Conservation (phyloP, 306 rosid genomes). For the Sindora glabra region DNA sequence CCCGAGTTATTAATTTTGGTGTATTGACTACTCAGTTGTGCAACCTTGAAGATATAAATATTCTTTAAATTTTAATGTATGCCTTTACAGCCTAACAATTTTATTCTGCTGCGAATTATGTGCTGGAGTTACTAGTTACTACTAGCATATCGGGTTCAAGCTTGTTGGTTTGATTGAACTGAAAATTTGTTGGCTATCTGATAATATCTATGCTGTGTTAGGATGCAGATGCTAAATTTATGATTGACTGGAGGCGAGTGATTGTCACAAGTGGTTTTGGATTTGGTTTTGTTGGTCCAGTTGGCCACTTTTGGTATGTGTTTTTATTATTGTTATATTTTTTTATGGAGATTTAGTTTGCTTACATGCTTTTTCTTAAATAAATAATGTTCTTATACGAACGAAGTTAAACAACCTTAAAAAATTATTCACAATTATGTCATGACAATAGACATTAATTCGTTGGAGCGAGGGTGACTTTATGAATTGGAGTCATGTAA, state of each 20-base stretch:
- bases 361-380: not conserved
- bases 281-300: slow-evolving; percentile 75
- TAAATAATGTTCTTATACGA: not conserved
- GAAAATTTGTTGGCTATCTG: too few species aligned
- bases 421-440: not conserved
- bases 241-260: slow-evolving; percentile 61
- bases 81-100: too few species aligned
- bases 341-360: not conserved
- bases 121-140: too few species aligned
- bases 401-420: not conserved
- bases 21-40: too few species aligned
- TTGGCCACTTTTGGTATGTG: slow-evolving; percentile 82
- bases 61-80: too few species aligned
- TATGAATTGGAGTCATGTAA: not conserved
- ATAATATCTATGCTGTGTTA: slow-evolving; percentile 3
- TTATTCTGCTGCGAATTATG: too few species aligned
- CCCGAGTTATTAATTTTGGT: too few species aligned
- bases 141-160: too few species aligned
- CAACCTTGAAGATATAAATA: too few species aligned
- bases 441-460: not conserved
- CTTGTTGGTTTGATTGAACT: too few species aligned
- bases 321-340: not conserved
- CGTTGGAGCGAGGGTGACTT: not conserved
- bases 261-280: slow-evolving; percentile 78
- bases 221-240: slow-evolving; percentile 27